Conservation (phyloP, 495 filamentous ascomycete genomes). For the Hypoxylon subgilvum region DNA sequence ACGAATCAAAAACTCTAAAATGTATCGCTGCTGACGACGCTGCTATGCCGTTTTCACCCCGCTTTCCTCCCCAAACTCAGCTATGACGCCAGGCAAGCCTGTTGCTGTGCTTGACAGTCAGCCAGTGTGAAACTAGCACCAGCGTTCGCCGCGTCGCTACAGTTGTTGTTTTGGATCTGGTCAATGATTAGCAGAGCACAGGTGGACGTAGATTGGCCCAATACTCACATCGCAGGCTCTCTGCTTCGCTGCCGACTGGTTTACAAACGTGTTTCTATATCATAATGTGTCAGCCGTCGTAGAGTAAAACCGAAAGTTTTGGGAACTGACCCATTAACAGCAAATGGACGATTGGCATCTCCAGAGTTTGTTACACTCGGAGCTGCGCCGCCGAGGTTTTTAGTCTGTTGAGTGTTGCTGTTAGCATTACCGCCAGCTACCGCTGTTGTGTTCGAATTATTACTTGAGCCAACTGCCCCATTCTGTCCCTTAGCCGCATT, state of each 20-base stretch:
- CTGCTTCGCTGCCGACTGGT: constrained; percentile 49
- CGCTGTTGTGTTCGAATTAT: constrained; percentile 23
- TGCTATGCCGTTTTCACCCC: constrained; percentile 16
- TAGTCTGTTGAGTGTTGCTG: constrained; percentile 32
- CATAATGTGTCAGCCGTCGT: constrained; percentile 11
- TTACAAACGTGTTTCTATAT: constrained; percentile 54
- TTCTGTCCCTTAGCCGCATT: constrained; percentile 8
- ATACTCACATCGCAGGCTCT: constrained; percentile 35
- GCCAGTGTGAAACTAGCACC: constrained; percentile 43
- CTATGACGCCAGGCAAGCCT: constrained; percentile 26
- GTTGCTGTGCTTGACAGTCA: constrained; percentile 53
- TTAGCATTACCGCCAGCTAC: constrained; percentile 36
- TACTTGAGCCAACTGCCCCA: constrained; percentile 29
- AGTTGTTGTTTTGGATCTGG: constrained; percentile 59
- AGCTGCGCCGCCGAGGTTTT: constrained; percentile 47
- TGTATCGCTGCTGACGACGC: constrained; percentile 8
- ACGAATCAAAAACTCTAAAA: constrained; percentile 26
- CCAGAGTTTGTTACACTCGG: constrained; percentile 47
- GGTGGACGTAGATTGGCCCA: background rate
- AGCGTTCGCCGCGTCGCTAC: constrained; percentile 54
- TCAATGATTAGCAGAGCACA: constrained; percentile 20
- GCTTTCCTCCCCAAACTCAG: constrained; percentile 3
- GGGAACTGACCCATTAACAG: constrained; percentile 48
- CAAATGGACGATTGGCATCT: constrained; percentile 53
- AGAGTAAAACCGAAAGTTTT: background rate